These are phyloP conservation scores for Pulchroboletus neoregius DNA, from an alignment of 1,284 basidiomycete species.

Conservation along the genomic window DNA sequence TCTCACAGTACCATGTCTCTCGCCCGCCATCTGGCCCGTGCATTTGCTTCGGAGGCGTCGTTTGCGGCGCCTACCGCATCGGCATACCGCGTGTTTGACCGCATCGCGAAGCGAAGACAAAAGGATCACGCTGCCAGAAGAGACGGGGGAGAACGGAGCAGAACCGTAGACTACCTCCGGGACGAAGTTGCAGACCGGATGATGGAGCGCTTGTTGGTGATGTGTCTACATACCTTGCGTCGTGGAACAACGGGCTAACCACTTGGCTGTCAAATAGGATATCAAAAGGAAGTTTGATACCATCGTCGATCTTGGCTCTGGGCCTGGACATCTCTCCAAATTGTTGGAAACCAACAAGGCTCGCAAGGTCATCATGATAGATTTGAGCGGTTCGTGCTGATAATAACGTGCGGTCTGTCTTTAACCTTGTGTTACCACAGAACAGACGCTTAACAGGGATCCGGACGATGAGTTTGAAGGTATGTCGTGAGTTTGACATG, in stretches of 20 bases:
- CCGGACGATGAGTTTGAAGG: conserved; percentile 73
- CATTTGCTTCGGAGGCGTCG: conserved; percentile 40
- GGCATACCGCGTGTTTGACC: conserved; percentile 86
- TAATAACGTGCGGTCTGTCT: neutral
- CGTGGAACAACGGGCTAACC: conserved; percentile 7
- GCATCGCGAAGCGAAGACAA: conserved; percentile 78
- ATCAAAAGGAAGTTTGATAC: conserved; percentile 82
- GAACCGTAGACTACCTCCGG: conserved; percentile 88
- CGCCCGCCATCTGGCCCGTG: conserved; percentile 20
- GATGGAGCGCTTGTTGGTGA: conserved; percentile 82
- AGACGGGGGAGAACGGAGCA: conserved; percentile 57
- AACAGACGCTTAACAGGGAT: conserved; percentile 66
- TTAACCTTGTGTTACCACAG: conserved; percentile 37
- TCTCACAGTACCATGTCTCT: conserved; percentile 16
- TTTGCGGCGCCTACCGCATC: conserved; percentile 40
- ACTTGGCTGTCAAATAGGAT: conserved; percentile 54
- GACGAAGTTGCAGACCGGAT: conserved; percentile 89
- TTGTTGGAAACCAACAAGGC: conserved; percentile 73
- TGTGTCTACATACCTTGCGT: conserved; percentile 6
- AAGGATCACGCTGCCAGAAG: conserved; percentile 69
- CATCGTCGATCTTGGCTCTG: conserved; percentile 89
- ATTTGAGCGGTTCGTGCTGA: conserved; percentile 68
- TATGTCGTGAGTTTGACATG: conserved; percentile 27
- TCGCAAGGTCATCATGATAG: conserved; percentile 81
- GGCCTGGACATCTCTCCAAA: conserved; percentile 90